These are phyloP conservation scores for Chalciporus piperatus DNA, from an alignment of 768 basidiomycete species.

Conservation along the genomic window DNA sequence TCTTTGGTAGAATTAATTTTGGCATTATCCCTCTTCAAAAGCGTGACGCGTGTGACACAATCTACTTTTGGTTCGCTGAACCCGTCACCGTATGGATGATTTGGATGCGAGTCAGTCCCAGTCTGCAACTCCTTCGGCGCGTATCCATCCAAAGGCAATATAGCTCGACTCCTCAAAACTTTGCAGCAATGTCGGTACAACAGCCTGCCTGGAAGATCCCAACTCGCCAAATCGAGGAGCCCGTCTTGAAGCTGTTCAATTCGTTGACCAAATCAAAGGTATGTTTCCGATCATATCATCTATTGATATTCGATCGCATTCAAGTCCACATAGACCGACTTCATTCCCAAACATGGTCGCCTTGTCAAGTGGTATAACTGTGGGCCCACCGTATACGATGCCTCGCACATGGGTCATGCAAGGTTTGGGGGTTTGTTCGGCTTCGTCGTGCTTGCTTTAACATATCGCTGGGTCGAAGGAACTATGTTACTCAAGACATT, in stretches of 20 bases:
- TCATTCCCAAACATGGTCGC: conserved; percentile 63
- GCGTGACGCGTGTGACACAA: too few species aligned
- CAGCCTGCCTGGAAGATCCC: conserved; percentile 56
- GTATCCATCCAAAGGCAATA: conserved; percentile 2
- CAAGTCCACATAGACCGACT: conserved; percentile 58
- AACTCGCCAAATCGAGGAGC: conserved; percentile 37
- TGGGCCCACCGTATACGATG: conserved; percentile 98
- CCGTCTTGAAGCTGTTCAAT: conserved; percentile 77
- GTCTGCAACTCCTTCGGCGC: conserved; percentile 6
- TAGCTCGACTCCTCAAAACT: conserved; percentile 3
- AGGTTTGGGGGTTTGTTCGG: conserved; percentile 48
- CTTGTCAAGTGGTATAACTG: conserved; percentile 99
- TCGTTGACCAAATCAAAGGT: conserved; percentile 92
- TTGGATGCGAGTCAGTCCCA: conserved; percentile 14
- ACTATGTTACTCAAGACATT: conserved; percentile 21
- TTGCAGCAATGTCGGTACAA: conserved; percentile 48
- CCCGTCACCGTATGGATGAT: conserved; percentile 18
- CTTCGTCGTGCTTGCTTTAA: too few species aligned
- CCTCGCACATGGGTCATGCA: conserved; percentile 98
- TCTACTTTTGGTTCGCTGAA: too few species aligned
- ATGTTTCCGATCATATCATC: conserved; percentile 24
- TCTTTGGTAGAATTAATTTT: too few species aligned
- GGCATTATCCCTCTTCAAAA: too few species aligned
- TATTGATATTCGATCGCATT: conserved; percentile 5
- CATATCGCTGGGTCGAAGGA: neutral